Evolutionary conservation across 495 filamentous ascomycete species (phyloP).

Genomic region (Talaromyces trachyspermus): DNA sequence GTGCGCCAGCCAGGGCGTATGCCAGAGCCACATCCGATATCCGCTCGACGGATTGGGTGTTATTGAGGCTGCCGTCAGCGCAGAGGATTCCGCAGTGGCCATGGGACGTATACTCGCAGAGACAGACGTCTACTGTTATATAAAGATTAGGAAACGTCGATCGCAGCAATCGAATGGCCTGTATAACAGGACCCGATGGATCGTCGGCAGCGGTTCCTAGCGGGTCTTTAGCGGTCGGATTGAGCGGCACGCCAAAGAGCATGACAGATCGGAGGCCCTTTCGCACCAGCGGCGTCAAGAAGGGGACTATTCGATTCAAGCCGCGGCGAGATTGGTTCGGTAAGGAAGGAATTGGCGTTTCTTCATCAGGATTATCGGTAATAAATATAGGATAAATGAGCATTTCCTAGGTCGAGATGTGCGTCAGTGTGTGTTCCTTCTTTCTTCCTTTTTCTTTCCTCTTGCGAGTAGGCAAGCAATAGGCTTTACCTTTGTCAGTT

Average conservation of each 20-base stretch:
- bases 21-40: conserved; percentile 89
- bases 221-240: conserved; percentile 73
- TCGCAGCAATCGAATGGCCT: conserved; percentile 72
- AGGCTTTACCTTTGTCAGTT: conserved; percentile 77
- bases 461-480: neutral
- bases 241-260: conserved; percentile 86
- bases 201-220: conserved; percentile 92
- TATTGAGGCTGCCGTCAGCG: conserved; percentile 88
- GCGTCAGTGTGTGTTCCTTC: neutral
- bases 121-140: conserved; percentile 85
- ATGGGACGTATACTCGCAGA: conserved; percentile 98
- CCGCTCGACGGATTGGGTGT: conserved; percentile 81
- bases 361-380: conserved; percentile 87
- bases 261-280: conserved; percentile 91
- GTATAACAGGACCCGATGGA: conserved; percentile 84
- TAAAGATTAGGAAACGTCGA: conserved; percentile 80
- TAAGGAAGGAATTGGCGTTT: conserved; percentile 80
- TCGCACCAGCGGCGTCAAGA: conserved; percentile 74
- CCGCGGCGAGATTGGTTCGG: conserved; percentile 84
- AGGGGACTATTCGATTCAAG: conserved; percentile 75
- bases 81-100: conserved; percentile 94
- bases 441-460: neutral
- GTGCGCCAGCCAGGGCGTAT: conserved; percentile 87
- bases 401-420: conserved; percentile 62
- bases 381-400: conserved; percentile 96